These are phyloP conservation scores for Grigorovia transvaalensis DNA, from an alignment of 805 yeast genomes.

Conservation along the genomic window DNA sequence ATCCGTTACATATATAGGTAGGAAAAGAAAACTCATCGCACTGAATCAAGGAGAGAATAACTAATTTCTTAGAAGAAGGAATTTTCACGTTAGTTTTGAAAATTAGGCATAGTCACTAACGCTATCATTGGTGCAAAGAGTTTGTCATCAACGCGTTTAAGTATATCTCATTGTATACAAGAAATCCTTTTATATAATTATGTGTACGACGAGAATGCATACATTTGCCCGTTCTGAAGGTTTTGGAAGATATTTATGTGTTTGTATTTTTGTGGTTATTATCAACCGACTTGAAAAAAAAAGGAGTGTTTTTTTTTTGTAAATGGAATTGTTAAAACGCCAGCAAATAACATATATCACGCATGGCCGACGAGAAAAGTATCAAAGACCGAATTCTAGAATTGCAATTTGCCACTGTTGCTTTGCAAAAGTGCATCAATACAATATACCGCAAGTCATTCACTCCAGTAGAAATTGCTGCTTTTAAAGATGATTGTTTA, in stretches of 20 bases:
- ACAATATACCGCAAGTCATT: constrained; percentile 8
- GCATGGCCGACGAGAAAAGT: background rate
- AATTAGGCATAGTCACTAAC: background rate
- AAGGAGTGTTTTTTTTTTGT: too few relatives aligned
- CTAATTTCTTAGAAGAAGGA: background rate
- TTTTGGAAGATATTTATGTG: too few relatives aligned
- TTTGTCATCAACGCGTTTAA: too few relatives aligned
- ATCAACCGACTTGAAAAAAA: too few relatives aligned
- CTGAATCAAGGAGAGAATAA: constrained; percentile 10
- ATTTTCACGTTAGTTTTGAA: background rate
- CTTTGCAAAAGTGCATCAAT: constrained; percentile 6
- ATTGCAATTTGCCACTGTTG: constrained; percentile 8
- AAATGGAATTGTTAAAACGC: too few relatives aligned
- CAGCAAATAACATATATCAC: too few relatives aligned
- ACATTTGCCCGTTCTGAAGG: too few relatives aligned
- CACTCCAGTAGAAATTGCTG: constrained; percentile 3
- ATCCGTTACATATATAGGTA: constrained; percentile 46
- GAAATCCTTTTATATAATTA: too few relatives aligned
- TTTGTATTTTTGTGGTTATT: too few relatives aligned
- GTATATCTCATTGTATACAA: too few relatives aligned
- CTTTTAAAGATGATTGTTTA: background rate
- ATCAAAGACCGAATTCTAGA: constrained; percentile 5
- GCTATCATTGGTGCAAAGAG: too few relatives aligned
- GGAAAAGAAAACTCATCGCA: constrained; percentile 24
- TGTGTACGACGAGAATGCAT: too few relatives aligned